Base-by-base conservation (phyloP, 148 eudicot genomes). In the Oxyria digyna region DNA sequence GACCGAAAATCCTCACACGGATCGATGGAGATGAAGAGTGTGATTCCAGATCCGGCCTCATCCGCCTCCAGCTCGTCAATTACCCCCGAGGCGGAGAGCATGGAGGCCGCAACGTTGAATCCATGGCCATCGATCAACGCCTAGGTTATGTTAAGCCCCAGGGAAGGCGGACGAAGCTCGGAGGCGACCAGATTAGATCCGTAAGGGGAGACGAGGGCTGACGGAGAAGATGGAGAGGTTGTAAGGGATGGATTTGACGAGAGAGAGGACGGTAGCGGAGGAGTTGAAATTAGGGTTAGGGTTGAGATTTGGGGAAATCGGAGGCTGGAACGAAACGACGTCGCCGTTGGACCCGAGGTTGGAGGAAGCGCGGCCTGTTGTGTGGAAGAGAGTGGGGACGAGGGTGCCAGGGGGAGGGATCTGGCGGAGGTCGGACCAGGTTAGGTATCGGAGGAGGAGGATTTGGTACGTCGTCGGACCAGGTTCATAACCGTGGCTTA, bases 11-110 rank as follows among this genome's bases (percentile, higher is more conserved):
- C n/a, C n/a, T n/a, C n/a, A n/a, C n/a, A n/a, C n/a, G n/a, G n/a
- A n/a, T n/a, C n/a, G n/a, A n/a, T n/a, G n/a, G n/a, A n/a, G n/a
- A 94, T 85, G 43, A 90, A 94, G 0, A 94, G 71, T 0, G 98
- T 94, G 8, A 94, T 82, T 8, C 98, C 98, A 1, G 98, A 96
- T 0, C 98, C 98, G 0, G 76, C 85, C 43, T 90, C 97, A 41
- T 84, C 92, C 0, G 68, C 42, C n/a, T 90, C 87, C 38, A 94
- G 82, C 21, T 90, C 98, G 1, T 71, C 68, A 4, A 83, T 78
- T 0, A 94, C 96, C 1, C 98, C 98, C 0, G 98, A 94, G 0
- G 97, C 98, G 10, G 74, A 8, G 4, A 94, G 69, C 92, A 94
- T 94, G 2, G 98, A 78, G 0, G 88, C 89, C 0, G 89, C 97